A percentile compares a stretch with the other conserved stretches of the same genome.
Evolutionary conservation across 73 alveolate species (phyloP).

Genomic region (Loxodes magnus): DNA sequence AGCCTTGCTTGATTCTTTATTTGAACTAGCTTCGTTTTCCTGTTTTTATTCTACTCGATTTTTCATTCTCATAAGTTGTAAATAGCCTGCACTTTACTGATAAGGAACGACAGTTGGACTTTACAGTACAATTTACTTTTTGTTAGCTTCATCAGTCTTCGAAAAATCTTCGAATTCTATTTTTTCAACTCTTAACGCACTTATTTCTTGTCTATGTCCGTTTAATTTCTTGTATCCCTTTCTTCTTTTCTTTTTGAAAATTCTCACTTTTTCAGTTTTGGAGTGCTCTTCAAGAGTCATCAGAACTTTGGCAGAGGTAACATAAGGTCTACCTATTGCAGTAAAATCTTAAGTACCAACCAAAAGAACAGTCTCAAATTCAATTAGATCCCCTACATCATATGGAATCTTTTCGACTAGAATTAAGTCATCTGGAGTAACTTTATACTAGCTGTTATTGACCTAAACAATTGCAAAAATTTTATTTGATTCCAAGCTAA

Average conservation of each 20-base stretch:
- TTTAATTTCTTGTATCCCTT: slow-evolving; percentile 45
- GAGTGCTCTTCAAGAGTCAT: slow-evolving; percentile 64
- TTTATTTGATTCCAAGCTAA: no score
- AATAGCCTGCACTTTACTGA: no score
- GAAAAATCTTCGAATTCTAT: slow-evolving; percentile 56
- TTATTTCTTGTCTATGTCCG: slow-evolving; percentile 49
- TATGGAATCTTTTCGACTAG: slow-evolving; percentile 35
- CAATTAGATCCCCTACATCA: slow-evolving; percentile 44
- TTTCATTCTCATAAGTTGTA: no score
- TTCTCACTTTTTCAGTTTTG: slow-evolving; percentile 40
- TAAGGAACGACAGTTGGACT: no score
- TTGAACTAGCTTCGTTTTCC: no score
- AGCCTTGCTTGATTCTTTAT: no score
- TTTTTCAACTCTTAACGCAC: slow-evolving; percentile 43
- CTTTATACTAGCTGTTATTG: slow-evolving; percentile 45
- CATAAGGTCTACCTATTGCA: slow-evolving; percentile 62
- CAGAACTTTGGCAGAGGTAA: slow-evolving; percentile 40
- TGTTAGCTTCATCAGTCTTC: no score
- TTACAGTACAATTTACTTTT: no score
- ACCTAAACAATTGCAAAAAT: slow-evolving; percentile 49
- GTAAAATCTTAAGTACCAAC: slow-evolving; percentile 69
- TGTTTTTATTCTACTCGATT: no score
- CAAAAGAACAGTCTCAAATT: slow-evolving; percentile 42
- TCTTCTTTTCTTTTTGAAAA: slow-evolving; percentile 68
- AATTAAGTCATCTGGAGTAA: slow-evolving; percentile 43